Percentiles rank a stretch among this genome's conserved stretches.
phyloP scores from a whole-genome alignment of 1,139 yeast species.

The Yamadazyma blattariae region DNA sequence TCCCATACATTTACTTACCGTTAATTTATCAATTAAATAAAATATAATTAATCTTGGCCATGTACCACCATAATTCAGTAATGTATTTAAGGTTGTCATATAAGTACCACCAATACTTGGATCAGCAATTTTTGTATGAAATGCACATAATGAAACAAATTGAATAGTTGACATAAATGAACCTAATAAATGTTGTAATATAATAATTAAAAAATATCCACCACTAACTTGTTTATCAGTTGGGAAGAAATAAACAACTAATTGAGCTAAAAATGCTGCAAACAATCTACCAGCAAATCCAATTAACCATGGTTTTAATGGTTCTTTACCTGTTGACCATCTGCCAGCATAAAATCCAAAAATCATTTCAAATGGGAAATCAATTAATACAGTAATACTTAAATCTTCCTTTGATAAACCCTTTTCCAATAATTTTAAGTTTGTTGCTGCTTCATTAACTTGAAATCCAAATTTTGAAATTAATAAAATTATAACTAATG shows the following conservation, averaged over 20 bases:
- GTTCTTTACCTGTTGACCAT: slow-evolving; percentile 77
- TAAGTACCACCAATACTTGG: slow-evolving; percentile 96
- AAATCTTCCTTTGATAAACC: slow-evolving; percentile 93
- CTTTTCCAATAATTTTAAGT: slow-evolving; percentile 84
- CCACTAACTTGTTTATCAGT: slow-evolving; percentile 41
- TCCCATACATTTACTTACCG: slow-evolving; percentile 55
- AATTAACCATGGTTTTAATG: slow-evolving; percentile 84
- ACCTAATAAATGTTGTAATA: slow-evolving; percentile 77
- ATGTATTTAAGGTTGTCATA: slow-evolving; percentile 92
- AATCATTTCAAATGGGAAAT: slow-evolving; percentile 92
- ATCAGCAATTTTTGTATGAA: slow-evolving; percentile 93
- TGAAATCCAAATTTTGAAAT: slow-evolving; percentile 90
- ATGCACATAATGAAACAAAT: slow-evolving; percentile 91
- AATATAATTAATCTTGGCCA: slow-evolving; percentile 90
- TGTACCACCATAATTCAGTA: slow-evolving; percentile 93
- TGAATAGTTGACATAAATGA: slow-evolving; percentile 94
- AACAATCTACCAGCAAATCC: slow-evolving; percentile 84
- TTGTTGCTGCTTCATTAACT: slow-evolving; percentile 94
- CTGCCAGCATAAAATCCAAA: slow-evolving; percentile 96
- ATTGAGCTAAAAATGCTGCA: slow-evolving; percentile 75
- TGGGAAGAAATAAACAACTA: slow-evolving; percentile 75
- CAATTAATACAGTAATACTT: slow-evolving; percentile 87
- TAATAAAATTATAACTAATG: slow-evolving; percentile 70
- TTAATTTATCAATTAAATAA: slow-evolving; percentile 74
- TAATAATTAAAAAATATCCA: slow-evolving; percentile 63